Percentiles rank a stretch among this genome's conserved stretches.
phyloP scores from a whole-genome alignment of 345 rosid genomes.

The Theobroma cacao region DNA sequence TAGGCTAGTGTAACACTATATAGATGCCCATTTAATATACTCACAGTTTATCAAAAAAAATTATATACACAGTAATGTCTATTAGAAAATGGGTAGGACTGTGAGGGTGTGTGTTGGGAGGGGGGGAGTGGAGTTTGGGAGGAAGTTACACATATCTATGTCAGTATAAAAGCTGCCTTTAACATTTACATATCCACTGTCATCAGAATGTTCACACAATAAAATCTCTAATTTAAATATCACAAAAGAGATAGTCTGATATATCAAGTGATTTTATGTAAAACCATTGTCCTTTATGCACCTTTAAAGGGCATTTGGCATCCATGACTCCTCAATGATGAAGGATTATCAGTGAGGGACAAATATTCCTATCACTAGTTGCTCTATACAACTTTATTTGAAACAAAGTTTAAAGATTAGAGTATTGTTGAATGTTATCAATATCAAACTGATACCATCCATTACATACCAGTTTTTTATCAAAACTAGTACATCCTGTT shows the following conservation, averaged over 20 bases:
- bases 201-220: not conserved
- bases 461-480: not conserved
- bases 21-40: not conserved
- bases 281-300: not conserved
- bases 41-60: too few species aligned
- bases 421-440: not conserved
- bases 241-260: not conserved
- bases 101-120: not conserved
- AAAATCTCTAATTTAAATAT: not conserved
- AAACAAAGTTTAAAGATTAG: not conserved
- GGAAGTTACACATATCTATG: not conserved
- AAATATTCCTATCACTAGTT: not conserved
- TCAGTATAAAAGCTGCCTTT: not conserved
- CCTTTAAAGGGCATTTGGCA: not conserved
- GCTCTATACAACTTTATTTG: not conserved
- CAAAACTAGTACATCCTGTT: not conserved
- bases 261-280: not conserved
- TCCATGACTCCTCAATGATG: not conserved
- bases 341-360: not conserved
- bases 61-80: not conserved
- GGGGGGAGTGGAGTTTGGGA: not conserved
- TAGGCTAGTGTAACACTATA: not conserved
- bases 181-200: not conserved
- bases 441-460: not conserved
- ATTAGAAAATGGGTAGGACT: not conserved